A percentile compares a stretch with the other conserved stretches of the same genome.
These are phyloP conservation scores for Postia placenta DNA, from an alignment of 768 basidiomycete genomes.

Conservation along the genomic window DNA sequence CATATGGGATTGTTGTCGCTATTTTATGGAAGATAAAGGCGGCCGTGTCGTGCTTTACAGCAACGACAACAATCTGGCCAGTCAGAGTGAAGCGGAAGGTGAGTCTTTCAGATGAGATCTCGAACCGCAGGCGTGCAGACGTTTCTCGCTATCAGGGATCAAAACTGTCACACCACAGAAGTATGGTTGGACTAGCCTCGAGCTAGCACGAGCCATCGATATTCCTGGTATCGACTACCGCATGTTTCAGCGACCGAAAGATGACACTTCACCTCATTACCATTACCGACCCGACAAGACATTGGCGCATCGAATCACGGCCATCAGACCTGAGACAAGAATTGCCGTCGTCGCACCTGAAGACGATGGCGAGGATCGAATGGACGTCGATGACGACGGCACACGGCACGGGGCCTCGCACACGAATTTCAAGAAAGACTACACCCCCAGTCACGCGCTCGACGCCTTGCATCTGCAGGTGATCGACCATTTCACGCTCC, in stretches of 20 bases:
- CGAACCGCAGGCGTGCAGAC: background rate
- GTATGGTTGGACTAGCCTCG: slow-evolving; percentile 37
- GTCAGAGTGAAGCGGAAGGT: slow-evolving; percentile 13
- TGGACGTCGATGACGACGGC: slow-evolving; percentile 58
- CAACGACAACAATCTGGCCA: slow-evolving; percentile 61
- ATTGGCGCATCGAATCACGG: too few relatives aligned
- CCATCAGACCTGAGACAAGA: slow-evolving; percentile 7
- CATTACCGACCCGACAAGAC: too few relatives aligned
- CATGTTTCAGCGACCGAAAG: slow-evolving; percentile 9
- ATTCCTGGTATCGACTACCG: slow-evolving; percentile 4
- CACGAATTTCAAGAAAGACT: slow-evolving; percentile 23
- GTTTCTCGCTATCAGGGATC: background rate
- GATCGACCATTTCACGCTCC: slow-evolving; percentile 58
- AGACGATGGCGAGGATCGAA: slow-evolving; percentile 26
- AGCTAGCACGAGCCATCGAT: slow-evolving; percentile 30
- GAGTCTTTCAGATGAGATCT: background rate
- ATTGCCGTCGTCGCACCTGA: slow-evolving; percentile 9
- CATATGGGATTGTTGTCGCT: slow-evolving; percentile 72
- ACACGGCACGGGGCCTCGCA: background rate
- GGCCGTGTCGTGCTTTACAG: slow-evolving; percentile 51
- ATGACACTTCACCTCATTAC: too few relatives aligned
- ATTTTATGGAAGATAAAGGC: slow-evolving; percentile 37
- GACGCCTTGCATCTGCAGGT: slow-evolving; percentile 65
- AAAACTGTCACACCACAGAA: background rate
- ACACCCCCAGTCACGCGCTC: slow-evolving; percentile 48